A percentile compares a stretch with the other conserved stretches of the same genome.
Conservation (phyloP, 1,284 basidiomycete species). For the Cystobasidium pallidum region DNA sequence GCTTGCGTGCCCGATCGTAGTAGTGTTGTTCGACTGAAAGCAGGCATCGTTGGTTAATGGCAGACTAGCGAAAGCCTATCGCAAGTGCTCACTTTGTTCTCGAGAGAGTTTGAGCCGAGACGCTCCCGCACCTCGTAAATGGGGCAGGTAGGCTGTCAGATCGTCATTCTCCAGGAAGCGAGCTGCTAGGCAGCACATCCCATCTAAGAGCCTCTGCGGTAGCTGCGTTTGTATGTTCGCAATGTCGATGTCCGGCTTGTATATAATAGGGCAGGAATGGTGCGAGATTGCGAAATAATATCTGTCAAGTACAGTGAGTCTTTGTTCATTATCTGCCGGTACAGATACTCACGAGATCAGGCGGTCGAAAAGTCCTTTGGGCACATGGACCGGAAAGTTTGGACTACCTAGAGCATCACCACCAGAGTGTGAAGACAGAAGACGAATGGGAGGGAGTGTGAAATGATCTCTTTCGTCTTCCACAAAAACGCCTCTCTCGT, state of each 20-base stretch:
- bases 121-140: constrained; percentile 15
- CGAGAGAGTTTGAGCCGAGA: constrained; percentile 18
- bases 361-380: constrained; percentile 42
- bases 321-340: not conserved
- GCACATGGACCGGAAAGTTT: constrained; percentile 27
- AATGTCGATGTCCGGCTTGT: constrained; percentile 43
- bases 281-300: constrained; percentile 44
- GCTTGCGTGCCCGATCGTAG: constrained; percentile 39
- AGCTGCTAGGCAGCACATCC: constrained; percentile 43
- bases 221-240: constrained; percentile 37
- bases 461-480: constrained; percentile 32
- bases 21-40: constrained; percentile 42
- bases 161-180: constrained; percentile 43
- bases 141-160: constrained; percentile 31
- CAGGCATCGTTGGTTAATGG: not conserved
- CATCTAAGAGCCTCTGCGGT: constrained; percentile 33
- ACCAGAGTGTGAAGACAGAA: constrained; percentile 5
- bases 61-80: not conserved
- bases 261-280: constrained; percentile 41
- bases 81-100: constrained; percentile 35
- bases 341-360: constrained; percentile 29
- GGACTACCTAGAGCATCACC: constrained; percentile 9
- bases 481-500: constrained; percentile 2
- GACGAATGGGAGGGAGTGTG: constrained; percentile 36
- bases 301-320: not conserved